Evolutionary conservation across 805 yeast genomes (phyloP), one percentile per base, ranked within the genome.

Genomic region (Pichia membranifaciens): DNA sequence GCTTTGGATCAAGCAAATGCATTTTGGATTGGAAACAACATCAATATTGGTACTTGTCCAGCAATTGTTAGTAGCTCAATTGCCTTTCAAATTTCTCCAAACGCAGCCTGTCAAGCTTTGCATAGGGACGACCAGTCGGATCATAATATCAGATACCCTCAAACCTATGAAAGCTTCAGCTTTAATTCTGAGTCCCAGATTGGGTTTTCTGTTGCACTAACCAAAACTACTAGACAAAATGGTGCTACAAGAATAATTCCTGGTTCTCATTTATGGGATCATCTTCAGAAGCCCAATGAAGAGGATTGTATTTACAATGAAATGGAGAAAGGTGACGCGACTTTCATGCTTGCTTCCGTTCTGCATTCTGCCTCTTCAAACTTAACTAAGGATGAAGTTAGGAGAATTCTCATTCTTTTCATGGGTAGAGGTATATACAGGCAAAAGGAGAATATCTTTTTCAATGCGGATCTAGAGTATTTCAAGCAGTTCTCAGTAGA

Each of bases 171-270:
- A 39, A 29, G 34, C 5, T 34, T 17, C 13, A 32, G 31, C 7
- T 39, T 43, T 13, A 43, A 43, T n/a, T 38, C 28, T 6, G 50
- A 47, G 35, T 20, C 50, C 15, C 50, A 47, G 34, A 37, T 62
- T 21, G 67, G 67, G 2, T 48, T 51, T 29, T 54, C 56, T 38
- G 53, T 62, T 15, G 67, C 63, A 10, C 54, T 53, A 7, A 59
- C 56, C 29, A 57, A 52, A 35, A 44, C 61, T 5, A 62, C 66
- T 10, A 57, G 54, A 38, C 61, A 37, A 23, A 62, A 62, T 44
- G 67, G 67, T 15, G 67, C 64, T n/a, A 62, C 67, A 3, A 49
- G 65, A 36, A 49, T 60, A 15, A 58, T 62, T 45, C 64, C 66
- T 13, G 65, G 66, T 2, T 59, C 65, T 13, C 67, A 62, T 44